phyloP scores from a whole-genome alignment of 345 rosid genomes.

The Salix purpurea region DNA sequence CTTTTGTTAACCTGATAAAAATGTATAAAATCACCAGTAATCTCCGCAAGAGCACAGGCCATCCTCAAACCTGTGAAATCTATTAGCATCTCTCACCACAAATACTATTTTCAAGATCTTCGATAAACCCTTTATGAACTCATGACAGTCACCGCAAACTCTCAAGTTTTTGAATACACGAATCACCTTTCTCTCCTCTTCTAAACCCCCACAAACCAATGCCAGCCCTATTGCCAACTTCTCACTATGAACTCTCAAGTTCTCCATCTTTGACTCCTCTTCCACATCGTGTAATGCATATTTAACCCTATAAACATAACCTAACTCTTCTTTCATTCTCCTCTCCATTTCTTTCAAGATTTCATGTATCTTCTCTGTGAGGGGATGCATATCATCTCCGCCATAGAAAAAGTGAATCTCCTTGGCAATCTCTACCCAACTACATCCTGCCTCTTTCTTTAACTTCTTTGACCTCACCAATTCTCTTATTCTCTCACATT shows the following conservation, averaged over 20 bases:
- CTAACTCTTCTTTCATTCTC: constrained; percentile 63
- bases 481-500: constrained; percentile 55
- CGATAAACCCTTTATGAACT: constrained; percentile 69
- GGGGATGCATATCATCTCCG: constrained; percentile 55
- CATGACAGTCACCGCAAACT: constrained; percentile 79
- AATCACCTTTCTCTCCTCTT: constrained; percentile 37
- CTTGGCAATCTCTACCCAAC: constrained; percentile 83
- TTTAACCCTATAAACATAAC: constrained; percentile 46
- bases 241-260: constrained; percentile 77
- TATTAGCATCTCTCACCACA: constrained; percentile 74
- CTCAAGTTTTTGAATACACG: constrained; percentile 80
- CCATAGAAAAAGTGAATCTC: constrained; percentile 61
- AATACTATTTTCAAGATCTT: constrained; percentile 43
- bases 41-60: constrained; percentile 68
- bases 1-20: too few species aligned
- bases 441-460: constrained; percentile 71
- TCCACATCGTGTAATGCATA: constrained; percentile 66
- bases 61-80: constrained; percentile 72
- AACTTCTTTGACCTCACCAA: constrained; percentile 43
- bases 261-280: constrained; percentile 71
- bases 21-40: constrained; percentile 42
- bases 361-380: constrained; percentile 38
- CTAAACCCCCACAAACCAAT: constrained; percentile 40
- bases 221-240: constrained; percentile 83
- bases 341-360: constrained; percentile 58